Evolutionary conservation across 192 early-diverging fungal genomes (phyloP), one percentile per base, ranked within the genome.

Genomic region (Borealophlyctis nickersoniae): DNA sequence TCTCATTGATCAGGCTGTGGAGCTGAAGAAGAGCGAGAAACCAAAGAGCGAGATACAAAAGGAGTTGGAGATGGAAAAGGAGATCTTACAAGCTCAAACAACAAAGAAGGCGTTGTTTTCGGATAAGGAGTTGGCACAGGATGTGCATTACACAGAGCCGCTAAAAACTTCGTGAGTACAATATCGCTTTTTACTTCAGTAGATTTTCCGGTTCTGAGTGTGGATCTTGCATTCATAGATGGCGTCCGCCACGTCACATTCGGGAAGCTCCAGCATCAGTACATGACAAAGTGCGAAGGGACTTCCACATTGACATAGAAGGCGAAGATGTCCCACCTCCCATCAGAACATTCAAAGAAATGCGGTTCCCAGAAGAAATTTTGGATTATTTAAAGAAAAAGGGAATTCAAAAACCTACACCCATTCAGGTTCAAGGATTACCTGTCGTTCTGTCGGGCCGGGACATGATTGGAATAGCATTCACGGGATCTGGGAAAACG

Each of bases 401-500:
- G 64, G 84, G 83, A 3, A 98, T 98, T 54, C 68, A 80, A n/a
- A 77, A 83, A 55, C 96, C 96, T 7, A 95, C 96, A 27, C 93
- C 94, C 11, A 98, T 98, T 82, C 94, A 98, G 73, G 85, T 96
- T 62, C 93, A 97, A 66, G 96, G 96, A n/a, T 65, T 98, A 36
- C 96, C 96, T 0, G 92, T 92, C 0, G 92, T 87, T 4, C 73
- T 98, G 13, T 78, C 86, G 27, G 96, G 96, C 9, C 73, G 96
- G 34, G 96, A 96, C 63, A 98, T 98, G 96, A 96, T 98, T 70
- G 94, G 93, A 11, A 78, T 78, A 22, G 94, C 96, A 0, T 96
- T 96, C 66, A 96, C 96, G n/a, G 94, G 96, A 36, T 94, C 92
- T 0, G 96, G 94, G 22, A 98, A 98, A 63, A 96, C 96, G 7